These are phyloP conservation scores for Thelephora terrestris DNA, from an alignment of 1,284 basidiomycete species.

Conservation along the genomic window DNA sequence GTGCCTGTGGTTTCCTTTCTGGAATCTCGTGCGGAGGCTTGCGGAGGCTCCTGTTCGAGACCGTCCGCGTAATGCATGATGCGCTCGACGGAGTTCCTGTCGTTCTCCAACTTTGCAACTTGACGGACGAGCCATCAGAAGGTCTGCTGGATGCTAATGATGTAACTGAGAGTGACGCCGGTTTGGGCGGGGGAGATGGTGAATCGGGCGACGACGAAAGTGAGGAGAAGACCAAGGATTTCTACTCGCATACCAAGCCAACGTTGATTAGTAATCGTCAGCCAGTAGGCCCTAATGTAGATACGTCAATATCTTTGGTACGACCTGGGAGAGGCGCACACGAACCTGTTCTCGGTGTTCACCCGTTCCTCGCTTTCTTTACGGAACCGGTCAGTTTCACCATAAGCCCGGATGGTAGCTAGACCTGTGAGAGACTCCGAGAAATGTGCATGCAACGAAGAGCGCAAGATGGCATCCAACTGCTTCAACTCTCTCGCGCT, in stretches of 20 bases:
- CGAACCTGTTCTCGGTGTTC: slow-evolving; percentile 75
- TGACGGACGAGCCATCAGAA: slow-evolving; percentile 84
- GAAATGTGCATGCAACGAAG: slow-evolving; percentile 71
- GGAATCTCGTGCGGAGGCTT: slow-evolving; percentile 57
- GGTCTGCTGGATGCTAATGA: slow-evolving; percentile 59
- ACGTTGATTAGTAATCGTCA: slow-evolving; percentile 77
- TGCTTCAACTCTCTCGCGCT: slow-evolving; percentile 87
- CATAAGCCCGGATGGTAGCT: slow-evolving; percentile 68
- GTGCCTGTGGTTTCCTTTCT: slow-evolving; percentile 42
- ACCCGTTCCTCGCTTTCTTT: slow-evolving; percentile 69
- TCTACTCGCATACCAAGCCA: slow-evolving; percentile 89
- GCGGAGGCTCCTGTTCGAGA: slow-evolving; percentile 75
- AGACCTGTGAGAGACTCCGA: slow-evolving; percentile 72
- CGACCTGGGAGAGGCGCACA: background rate
- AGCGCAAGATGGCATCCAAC: slow-evolving; percentile 64
- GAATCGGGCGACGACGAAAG: slow-evolving; percentile 69
- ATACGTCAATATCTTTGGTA: background rate
- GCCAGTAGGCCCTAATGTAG: slow-evolving; percentile 64
- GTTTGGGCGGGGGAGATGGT: slow-evolving; percentile 73
- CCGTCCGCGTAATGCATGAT: slow-evolving; percentile 70
- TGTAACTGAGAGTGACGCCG: slow-evolving; percentile 67
- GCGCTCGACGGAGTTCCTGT: slow-evolving; percentile 88
- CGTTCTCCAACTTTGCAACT: slow-evolving; percentile 79
- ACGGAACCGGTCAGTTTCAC: slow-evolving; percentile 55
- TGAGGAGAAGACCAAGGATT: slow-evolving; percentile 69